Conservation (phyloP, 345 rosid genomes). For the sweet orange (Citrus sinensis) region DNA sequence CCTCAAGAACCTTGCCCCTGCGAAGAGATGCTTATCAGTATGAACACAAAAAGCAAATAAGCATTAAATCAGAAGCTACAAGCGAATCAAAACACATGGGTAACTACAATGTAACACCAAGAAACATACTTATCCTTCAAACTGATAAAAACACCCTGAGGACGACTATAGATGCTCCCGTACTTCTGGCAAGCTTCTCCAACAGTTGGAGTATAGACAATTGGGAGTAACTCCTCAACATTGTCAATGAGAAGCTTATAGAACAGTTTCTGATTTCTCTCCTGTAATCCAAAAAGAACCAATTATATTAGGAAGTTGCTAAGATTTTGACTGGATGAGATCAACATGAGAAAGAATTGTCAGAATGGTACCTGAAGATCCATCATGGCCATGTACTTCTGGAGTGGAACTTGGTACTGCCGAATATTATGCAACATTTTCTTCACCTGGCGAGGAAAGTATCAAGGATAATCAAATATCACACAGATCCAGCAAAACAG, state of each 20-base stretch:
- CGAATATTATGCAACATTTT: slow-evolving; percentile 85
- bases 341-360: not conserved
- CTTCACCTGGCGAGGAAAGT: slow-evolving; percentile 51
- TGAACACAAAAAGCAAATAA: slow-evolving; percentile 7
- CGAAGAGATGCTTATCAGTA: slow-evolving; percentile 10
- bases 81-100: not conserved
- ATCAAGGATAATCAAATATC: not conserved
- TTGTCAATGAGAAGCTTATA: slow-evolving; percentile 88
- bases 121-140: slow-evolving; percentile 77
- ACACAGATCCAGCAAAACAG: not conserved
- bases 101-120: not conserved
- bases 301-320: not conserved
- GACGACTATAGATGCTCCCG: slow-evolving; percentile 94
- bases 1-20: slow-evolving; percentile 89
- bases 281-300: slow-evolving; percentile 40
- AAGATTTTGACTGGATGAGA: not conserved
- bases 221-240: slow-evolving; percentile 94
- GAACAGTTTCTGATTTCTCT: slow-evolving; percentile 78
- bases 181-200: slow-evolving; percentile 99
- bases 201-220: slow-evolving; percentile 95
- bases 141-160: slow-evolving; percentile 96
- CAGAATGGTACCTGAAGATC: slow-evolving; percentile 71
- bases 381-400: slow-evolving; percentile 96
- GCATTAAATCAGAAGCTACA: not conserved
- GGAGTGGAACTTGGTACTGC: slow-evolving; percentile 84